Evolutionary conservation across 208 protist species (phyloP), one percentile per base, ranked within the genome.

Genomic region (Ichthyophonus hoferi): DNA sequence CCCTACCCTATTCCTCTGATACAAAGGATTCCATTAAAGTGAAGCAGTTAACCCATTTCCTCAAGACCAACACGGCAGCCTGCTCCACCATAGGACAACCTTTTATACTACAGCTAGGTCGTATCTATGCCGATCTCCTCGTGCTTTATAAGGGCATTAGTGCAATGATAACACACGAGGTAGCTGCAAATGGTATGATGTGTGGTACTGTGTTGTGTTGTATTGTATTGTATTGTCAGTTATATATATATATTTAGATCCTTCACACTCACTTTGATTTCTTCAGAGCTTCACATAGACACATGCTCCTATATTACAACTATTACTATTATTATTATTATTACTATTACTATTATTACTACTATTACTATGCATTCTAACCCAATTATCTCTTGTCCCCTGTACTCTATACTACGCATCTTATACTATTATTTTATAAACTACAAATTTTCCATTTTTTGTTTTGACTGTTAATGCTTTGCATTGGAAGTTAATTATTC

Each of bases 41-140:
- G 86, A 92, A 92, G 88, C 89, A 95, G 82, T 91, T 99, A 24
- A 91, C 96, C 34, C 97, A 98, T 89, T 94, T 98, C 77, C 92
- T 99, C 24, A 95, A 97, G 79, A 96, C 97, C 1, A 99, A 98
- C 91, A 96, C 96, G 1, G 43, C 76, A 31, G 90, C 87, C 31
- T 90, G 87, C 58, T 40, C 41, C 2, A 1, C 89, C 24, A 79
- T 92, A 37, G 90, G 91, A 2, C 88, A 90, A 39, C 79, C 91
- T 14, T 94, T 93, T 82, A 83, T 93, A n/a, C 38, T 91, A 78
- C 95, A 99, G 92, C 96, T 99, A 91, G 94, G 93, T 33, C 94
- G 96, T 40, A 97, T 99, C 40, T 98, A 96, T 91, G 93, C 93
- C 88, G 98, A 96, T 93, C 96, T 96, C 94, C 97, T 97, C 87